These are phyloP conservation scores for Trichoderma pleuroti DNA, from an alignment of 2,329 filamentous ascomycete species.

Conservation along the genomic window DNA sequence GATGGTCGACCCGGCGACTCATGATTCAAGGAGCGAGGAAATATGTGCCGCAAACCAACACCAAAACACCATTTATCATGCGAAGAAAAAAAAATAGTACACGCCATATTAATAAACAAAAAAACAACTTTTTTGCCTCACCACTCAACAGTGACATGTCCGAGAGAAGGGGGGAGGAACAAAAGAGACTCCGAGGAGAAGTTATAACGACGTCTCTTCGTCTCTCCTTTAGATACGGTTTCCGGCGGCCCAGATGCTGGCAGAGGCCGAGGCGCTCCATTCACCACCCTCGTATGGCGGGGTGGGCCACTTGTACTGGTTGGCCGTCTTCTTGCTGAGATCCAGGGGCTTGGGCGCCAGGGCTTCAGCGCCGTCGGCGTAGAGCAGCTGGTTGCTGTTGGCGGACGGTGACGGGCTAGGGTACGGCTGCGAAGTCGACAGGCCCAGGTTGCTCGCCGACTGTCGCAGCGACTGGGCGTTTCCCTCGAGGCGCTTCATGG, in stretches of 20 bases:
- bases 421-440: slow-evolving; percentile 52
- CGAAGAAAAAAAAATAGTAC: slow-evolving; percentile 18
- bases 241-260: slow-evolving; percentile 74
- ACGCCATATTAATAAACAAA: slow-evolving; percentile 16
- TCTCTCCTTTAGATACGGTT: slow-evolving; percentile 49
- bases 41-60: slow-evolving; percentile 22
- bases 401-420: slow-evolving; percentile 73
- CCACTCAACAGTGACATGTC: slow-evolving; percentile 26
- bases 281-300: slow-evolving; percentile 92
- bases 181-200: not conserved
- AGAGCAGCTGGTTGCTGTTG: slow-evolving; percentile 72
- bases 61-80: slow-evolving; percentile 23
- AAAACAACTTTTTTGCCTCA: slow-evolving; percentile 20
- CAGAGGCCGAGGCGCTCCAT: slow-evolving; percentile 80
- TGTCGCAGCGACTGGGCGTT: slow-evolving; percentile 48
- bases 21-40: slow-evolving; percentile 21
- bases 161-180: slow-evolving; percentile 7
- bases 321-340: slow-evolving; percentile 55
- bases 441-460: slow-evolving; percentile 60
- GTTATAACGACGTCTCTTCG: slow-evolving; percentile 23
- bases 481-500: slow-evolving; percentile 65
- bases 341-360: slow-evolving; percentile 68
- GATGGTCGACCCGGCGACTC: slow-evolving; percentile 25
- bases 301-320: slow-evolving; percentile 79
- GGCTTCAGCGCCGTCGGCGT: slow-evolving; percentile 61